Conservation (phyloP, 179 eudicot genomes). For the Pouteria campechiana region DNA sequence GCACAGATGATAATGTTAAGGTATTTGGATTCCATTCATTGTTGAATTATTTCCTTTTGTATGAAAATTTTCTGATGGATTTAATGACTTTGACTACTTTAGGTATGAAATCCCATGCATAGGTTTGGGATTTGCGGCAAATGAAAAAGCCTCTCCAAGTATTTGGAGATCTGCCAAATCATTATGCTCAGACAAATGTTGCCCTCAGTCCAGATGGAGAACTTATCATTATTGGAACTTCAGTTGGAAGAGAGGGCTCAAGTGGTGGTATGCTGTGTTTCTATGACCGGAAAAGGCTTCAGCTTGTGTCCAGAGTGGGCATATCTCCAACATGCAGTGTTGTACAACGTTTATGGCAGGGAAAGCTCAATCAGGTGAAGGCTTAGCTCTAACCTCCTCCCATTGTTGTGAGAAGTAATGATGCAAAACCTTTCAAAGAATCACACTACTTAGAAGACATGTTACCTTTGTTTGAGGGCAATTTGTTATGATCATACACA, state of each 20-base stretch:
- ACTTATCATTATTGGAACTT: slow-evolving; percentile 85
- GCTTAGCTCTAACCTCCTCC: too few species aligned
- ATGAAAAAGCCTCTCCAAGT: slow-evolving; percentile 59
- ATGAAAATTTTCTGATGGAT: not conserved
- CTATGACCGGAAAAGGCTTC: slow-evolving; percentile 68
- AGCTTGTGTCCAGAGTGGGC: slow-evolving; percentile 79
- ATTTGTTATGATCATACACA: too few species aligned
- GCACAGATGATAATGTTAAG: slow-evolving; percentile 79
- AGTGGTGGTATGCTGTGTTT: slow-evolving; percentile 82
- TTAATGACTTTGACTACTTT: not conserved
- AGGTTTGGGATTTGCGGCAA: slow-evolving; percentile 98
- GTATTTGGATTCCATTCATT: slow-evolving; percentile 18
- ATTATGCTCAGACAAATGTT: slow-evolving; percentile 87
- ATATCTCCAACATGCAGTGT: slow-evolving; percentile 81
- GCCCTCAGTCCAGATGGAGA: slow-evolving; percentile 86
- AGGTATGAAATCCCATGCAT: slow-evolving; percentile 7
- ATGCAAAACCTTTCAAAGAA: too few species aligned
- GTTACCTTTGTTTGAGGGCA: too few species aligned
- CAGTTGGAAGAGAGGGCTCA: slow-evolving; percentile 76
- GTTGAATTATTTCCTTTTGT: not conserved
- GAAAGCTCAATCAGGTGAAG: slow-evolving; percentile 92
- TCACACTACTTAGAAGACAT: too few species aligned
- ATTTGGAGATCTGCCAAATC: slow-evolving; percentile 81
- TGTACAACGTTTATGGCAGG: slow-evolving; percentile 98
- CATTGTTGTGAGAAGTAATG: too few species aligned